Base-by-base conservation (phyloP, 768 basidiomycete genomes). In the Rhizopogon vulgaris region DNA sequence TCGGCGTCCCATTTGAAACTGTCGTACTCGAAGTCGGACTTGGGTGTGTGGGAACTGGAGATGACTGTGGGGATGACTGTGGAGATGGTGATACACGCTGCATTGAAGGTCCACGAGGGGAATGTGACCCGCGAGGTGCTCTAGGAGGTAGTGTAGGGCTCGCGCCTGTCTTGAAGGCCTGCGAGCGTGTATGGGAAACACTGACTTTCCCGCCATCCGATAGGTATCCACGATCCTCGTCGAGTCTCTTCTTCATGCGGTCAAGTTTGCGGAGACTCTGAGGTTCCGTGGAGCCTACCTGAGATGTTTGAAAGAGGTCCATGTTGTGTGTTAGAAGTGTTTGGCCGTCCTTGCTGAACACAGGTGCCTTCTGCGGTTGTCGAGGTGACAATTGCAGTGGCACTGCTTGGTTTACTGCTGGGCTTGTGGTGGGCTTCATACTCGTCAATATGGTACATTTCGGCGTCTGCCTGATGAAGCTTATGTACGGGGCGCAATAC, bases 301-400 rank as follows among this genome's bases (percentile, higher is more conserved):
- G 66, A 58, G 66, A 15, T 45, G 53, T 64, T 58, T 68, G 64
- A 34, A 68, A 60, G 56, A 66, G 56, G 49, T 68, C 64, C 54
- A 68, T 56, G 57, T 65, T 54, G 43, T 64, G 62, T 34, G 62
- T 57, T 38, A 24, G 54, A 22, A 36, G 41, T 22, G 32, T 22
- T 12, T 28, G 24, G 10, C 5, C 34, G 7, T 32, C 43, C 17
- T 22, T 22, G 18, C 18, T 45, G 14, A 15, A 24, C 3, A 32
- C 22, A 5, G 18, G 18, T 22, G 22, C 32, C 14, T 46, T 22
- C 14, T 34, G 32, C 14, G 8, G 24, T n/a, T 28, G 41, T 30
- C 39, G 39, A 28, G 55, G 6, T 56, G 53, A 18, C 2, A 22
- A 22, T 50, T 57, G 12, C 51, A 51, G 10, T 46, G 54, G 37